Evolutionary conservation across 208 protist species (phyloP).

Genomic region (Leishmania martiniquensis): DNA sequence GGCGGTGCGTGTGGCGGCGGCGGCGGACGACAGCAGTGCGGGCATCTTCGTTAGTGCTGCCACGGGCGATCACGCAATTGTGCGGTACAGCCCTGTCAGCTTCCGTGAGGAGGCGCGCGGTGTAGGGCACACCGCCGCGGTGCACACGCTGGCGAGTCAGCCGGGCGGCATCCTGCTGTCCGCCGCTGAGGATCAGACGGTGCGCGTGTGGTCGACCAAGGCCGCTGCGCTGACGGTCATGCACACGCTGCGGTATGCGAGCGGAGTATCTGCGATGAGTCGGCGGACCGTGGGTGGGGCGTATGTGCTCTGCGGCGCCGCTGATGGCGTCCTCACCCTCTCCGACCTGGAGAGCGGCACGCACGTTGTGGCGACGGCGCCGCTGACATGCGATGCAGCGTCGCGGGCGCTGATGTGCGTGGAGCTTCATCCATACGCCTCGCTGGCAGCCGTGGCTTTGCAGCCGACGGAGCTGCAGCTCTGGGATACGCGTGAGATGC

Average conservation of each 20-base stretch:
- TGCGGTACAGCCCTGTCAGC: slow-evolving; percentile 40
- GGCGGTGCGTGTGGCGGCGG: slow-evolving; percentile 20
- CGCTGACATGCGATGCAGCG: slow-evolving; percentile 13
- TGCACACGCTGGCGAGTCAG: slow-evolving; percentile 47
- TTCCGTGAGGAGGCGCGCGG: slow-evolving; percentile 34
- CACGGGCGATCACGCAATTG: slow-evolving; percentile 38
- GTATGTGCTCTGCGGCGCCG: slow-evolving; percentile 37
- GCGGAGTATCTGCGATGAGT: slow-evolving; percentile 38
- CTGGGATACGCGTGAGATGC: slow-evolving; percentile 91
- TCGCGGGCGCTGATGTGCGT: slow-evolving; percentile 36
- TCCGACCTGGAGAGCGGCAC: slow-evolving; percentile 42
- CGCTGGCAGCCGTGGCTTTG: slow-evolving; percentile 58
- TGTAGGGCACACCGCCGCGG: slow-evolving; percentile 55
- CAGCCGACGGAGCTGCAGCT: slow-evolving; percentile 68
- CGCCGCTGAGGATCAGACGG: slow-evolving; percentile 97
- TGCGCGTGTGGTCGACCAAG: slow-evolving; percentile 96
- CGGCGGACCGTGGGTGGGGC: slow-evolving; percentile 34
- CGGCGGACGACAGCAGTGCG: slow-evolving; percentile 10
- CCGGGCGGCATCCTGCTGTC: slow-evolving; percentile 62
- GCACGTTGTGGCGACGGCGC: slow-evolving; percentile 35
- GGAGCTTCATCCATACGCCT: slow-evolving; percentile 70
- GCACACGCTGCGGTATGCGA: slow-evolving; percentile 53
- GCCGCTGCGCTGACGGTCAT: slow-evolving; percentile 33
- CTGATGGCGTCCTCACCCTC: slow-evolving; percentile 31
- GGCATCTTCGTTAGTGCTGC: slow-evolving; percentile 27